Evolutionary conservation across 179 eudicot genomes (phyloP), one percentile per base, ranked within the genome.

Genomic region (Pouteria campechiana): DNA sequence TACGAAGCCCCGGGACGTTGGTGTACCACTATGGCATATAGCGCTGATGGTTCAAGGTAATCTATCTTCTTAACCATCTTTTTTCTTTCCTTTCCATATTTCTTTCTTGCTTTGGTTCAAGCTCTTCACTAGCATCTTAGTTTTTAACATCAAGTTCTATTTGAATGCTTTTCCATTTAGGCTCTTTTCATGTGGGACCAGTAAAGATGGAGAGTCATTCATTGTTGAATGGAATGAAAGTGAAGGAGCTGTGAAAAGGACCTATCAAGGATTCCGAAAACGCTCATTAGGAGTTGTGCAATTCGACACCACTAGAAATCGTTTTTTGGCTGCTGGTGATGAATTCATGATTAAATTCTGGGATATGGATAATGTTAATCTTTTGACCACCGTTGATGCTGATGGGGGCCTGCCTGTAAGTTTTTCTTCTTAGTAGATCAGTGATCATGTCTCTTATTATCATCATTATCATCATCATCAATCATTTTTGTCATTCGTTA

Each of bases 141-240:
- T n/a, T n/a, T n/a, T n/a, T n/a, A n/a, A n/a, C n/a, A n/a, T n/a
- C n/a, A n/a, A n/a, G n/a, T n/a, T n/a, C n/a, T n/a, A n/a, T n/a
- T n/a, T n/a, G 18, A 9, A 24, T 29, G 17, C 8, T 54, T 21
- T 36, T 42, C 14, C 13, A 11, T 29, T 7, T 58, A 89, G 97
- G 67, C 67, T 89, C 33, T 89, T 89, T 55, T 89, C 97, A 22
- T 89, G 97, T 65, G 95, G 95, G 16, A 85, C 97, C 15, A 89
- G 85, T 66, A 89, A 89, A 67, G 97, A 81, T 3, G 97, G 95
- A 27, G 97, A 89, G 30, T 85, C 89, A 11, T 79, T 75, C 59
- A 79, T 89, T 51, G 95, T 85, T 48, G 97, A 89, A 56, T 89
- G 97, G 97, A 89, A 89, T 72, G 97, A 85, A 63, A 85, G 89